Conservation (phyloP, 768 basidiomycete genomes). For the Lepiota brunneoincarnata region DNA sequence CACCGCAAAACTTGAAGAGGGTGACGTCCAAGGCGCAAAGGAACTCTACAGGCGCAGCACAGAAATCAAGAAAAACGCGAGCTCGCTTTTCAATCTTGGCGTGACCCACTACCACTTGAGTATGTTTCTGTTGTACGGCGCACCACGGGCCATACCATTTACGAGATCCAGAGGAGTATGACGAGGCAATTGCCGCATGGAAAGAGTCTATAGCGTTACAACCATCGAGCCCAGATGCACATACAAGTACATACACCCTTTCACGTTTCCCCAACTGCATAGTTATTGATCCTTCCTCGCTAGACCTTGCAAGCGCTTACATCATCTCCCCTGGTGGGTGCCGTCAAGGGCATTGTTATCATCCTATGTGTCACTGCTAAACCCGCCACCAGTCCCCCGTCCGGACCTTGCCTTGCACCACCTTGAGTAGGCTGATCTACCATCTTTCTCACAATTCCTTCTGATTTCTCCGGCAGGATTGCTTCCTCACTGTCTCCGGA, state of each 20-base stretch:
- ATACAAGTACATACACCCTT: constrained; percentile 64
- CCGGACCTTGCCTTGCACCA: constrained; percentile 88
- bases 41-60: constrained; percentile 74
- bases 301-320: constrained; percentile 88
- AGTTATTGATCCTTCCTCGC: constrained; percentile 13
- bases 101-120: constrained; percentile 90
- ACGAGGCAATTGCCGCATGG: constrained; percentile 83
- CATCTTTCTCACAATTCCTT: constrained; percentile 19
- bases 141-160: neutral
- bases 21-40: constrained; percentile 79
- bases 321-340: constrained; percentile 61
- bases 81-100: constrained; percentile 83
- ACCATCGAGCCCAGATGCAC: constrained; percentile 81
- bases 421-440: constrained; percentile 55
- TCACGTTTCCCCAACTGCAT: neutral
- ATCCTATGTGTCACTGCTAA: constrained; percentile 4
- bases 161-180: constrained; percentile 69
- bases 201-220: constrained; percentile 80
- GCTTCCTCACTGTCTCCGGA: constrained; percentile 82
- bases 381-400: constrained; percentile 48
- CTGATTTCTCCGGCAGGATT: constrained; percentile 50
- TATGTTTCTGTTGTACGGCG: constrained; percentile 32
- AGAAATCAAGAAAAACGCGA: constrained; percentile 76
- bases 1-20: constrained; percentile 81
- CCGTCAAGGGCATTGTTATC: neutral